These are phyloP conservation scores for Kwoniella bestiolae DNA, from an alignment of 768 basidiomycete species.

Conservation along the genomic window DNA sequence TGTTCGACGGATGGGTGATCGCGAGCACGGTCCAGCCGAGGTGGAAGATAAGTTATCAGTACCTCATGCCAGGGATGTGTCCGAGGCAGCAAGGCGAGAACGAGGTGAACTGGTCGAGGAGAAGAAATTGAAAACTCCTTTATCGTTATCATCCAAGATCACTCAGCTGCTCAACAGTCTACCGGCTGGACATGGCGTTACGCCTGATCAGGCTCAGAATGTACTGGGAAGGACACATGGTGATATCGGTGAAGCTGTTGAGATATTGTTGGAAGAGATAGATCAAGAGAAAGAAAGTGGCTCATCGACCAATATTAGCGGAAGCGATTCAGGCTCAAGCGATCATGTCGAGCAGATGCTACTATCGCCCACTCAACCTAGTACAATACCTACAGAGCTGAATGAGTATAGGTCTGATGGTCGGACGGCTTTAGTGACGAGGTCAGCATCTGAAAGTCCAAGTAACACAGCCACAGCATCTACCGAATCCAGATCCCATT, in stretches of 20 bases:
- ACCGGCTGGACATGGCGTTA: slow-evolving; percentile 34
- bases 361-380: neutral
- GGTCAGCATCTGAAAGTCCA: slow-evolving; percentile 1
- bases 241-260: slow-evolving; percentile 42
- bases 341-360: slow-evolving; percentile 27
- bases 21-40: slow-evolving; percentile 45
- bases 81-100: slow-evolving; percentile 31
- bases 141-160: neutral
- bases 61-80: slow-evolving; percentile 40
- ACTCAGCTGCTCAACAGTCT: slow-evolving; percentile 29
- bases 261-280: slow-evolving; percentile 43
- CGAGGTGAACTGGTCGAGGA: slow-evolving; percentile 30
- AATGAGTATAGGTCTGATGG: slow-evolving; percentile 16
- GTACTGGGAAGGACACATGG: slow-evolving; percentile 35
- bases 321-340: slow-evolving; percentile 7
- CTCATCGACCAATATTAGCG: neutral
- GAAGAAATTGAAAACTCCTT: slow-evolving; percentile 3
- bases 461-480: slow-evolving; percentile 17
- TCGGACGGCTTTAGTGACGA: neutral
- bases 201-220: slow-evolving; percentile 16
- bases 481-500: slow-evolving; percentile 11
- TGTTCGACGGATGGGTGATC: slow-evolving; percentile 41
- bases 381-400: neutral
- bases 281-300: slow-evolving; percentile 8
- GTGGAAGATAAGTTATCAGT: slow-evolving; percentile 44